Percentiles rank a stretch among this genome's conserved stretches.
These are phyloP conservation scores for Picochlorum costavermella DNA, from an alignment of 139 green algal genomes.

Conservation along the genomic window DNA sequence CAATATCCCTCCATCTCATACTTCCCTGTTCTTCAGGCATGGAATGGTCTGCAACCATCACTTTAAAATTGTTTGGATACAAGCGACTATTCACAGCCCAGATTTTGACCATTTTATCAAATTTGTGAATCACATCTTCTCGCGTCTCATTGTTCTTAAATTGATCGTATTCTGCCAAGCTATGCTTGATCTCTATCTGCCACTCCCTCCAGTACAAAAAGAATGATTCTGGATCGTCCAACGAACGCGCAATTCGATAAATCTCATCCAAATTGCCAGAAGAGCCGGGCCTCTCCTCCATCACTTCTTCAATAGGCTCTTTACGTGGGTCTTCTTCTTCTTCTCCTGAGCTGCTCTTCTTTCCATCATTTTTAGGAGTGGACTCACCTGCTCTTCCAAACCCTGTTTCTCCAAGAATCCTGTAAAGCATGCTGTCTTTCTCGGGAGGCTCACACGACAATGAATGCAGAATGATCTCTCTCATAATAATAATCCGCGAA, in stretches of 20 bases:
- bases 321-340: neutral
- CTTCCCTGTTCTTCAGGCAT: neutral
- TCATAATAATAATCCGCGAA: neutral
- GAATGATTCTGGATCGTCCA: neutral
- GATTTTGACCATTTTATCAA: constrained; percentile 5
- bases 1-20: neutral
- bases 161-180: neutral
- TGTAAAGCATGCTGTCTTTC: neutral
- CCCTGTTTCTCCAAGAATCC: neutral
- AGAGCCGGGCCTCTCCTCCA: neutral
- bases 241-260: neutral
- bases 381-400: neutral
- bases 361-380: neutral
- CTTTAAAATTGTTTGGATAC: constrained; percentile 4
- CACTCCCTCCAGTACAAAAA: neutral
- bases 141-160: neutral
- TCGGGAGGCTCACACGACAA: neutral
- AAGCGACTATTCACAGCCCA: neutral
- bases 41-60: neutral
- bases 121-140: neutral
- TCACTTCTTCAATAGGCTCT: neutral
- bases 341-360: neutral
- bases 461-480: neutral
- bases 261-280: too few species aligned
- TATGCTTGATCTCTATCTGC: neutral